Evolutionary conservation across 2,329 filamentous ascomycete genomes (phyloP).

Genomic region (Thermochaetoides dissita): DNA sequence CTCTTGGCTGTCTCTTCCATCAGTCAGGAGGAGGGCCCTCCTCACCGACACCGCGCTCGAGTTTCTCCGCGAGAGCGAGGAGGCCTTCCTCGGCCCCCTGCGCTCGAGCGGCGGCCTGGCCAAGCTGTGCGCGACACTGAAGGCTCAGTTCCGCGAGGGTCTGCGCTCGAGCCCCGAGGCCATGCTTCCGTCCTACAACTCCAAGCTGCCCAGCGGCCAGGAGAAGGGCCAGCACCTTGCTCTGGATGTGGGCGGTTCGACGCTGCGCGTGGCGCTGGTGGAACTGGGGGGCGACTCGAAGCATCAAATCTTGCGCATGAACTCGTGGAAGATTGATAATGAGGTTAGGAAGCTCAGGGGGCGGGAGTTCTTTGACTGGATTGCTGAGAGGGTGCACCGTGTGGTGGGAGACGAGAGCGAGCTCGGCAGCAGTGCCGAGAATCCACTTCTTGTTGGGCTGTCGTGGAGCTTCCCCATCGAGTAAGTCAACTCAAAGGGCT

Average conservation of each 20-base stretch:
- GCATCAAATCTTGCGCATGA: conserved; percentile 39
- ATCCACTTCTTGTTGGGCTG: conserved; percentile 43
- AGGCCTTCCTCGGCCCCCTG: conserved; percentile 34
- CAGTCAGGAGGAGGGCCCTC: conserved; percentile 48
- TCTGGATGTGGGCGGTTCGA: conserved; percentile 57
- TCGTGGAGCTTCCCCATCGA: conserved; percentile 60
- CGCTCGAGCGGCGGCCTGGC: conserved; percentile 28
- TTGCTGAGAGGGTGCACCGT: conserved; percentile 45
- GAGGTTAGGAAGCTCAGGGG: conserved; percentile 43
- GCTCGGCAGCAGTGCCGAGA: conserved; percentile 22
- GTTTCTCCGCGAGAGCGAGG: conserved; percentile 44
- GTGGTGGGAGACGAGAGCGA: conserved; percentile 34
- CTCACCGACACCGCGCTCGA: conserved; percentile 31
- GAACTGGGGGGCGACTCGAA: conserved; percentile 38
- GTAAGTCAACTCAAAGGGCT: conserved; percentile 27
- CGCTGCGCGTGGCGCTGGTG: conserved; percentile 49
- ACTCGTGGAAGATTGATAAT: conserved; percentile 41
- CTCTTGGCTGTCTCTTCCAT: too few relatives aligned
- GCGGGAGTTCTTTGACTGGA: conserved; percentile 53
- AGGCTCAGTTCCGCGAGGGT: conserved; percentile 39
- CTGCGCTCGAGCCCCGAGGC: conserved; percentile 38
- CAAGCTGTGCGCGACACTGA: conserved; percentile 34
- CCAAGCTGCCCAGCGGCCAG: conserved; percentile 45
- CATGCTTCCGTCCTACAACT: conserved; percentile 55
- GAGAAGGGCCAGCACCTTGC: conserved; percentile 48